Conservation (phyloP, 495 filamentous ascomycete species). For the Trichoderma erinaceum region DNA sequence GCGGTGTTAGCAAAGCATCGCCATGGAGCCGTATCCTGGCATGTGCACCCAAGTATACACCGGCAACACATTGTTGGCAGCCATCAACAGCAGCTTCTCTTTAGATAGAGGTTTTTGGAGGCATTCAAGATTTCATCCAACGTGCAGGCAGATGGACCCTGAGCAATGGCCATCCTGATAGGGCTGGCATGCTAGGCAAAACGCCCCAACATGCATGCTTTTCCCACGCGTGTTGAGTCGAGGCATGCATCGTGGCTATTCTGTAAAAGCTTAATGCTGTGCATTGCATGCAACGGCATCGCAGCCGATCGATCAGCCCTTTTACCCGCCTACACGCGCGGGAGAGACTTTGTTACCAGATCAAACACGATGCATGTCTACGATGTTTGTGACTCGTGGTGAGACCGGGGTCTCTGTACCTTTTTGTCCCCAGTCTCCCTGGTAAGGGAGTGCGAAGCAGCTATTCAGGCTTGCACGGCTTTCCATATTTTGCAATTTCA, state of each 20-base stretch:
- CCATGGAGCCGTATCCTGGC: not conserved
- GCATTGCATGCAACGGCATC: not conserved
- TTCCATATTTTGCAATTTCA: no score
- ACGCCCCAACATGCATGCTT: not conserved
- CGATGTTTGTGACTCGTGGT: not conserved
- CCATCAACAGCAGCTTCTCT: not conserved
- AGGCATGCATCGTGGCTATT: no score
- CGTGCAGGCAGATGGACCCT: not conserved
- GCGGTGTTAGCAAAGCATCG: no score
- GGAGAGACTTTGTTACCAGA: not conserved
- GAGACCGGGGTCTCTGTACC: not conserved
- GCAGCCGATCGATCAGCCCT: not conserved
- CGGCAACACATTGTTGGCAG: not conserved
- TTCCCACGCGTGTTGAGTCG: not conserved
- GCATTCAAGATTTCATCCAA: not conserved
- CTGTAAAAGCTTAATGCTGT: not conserved
- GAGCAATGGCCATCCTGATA: not conserved
- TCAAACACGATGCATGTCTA: slow-evolving; percentile 8
- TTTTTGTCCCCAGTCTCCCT: not conserved
- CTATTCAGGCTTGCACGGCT: not conserved
- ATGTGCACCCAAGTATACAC: not conserved
- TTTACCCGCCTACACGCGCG: slow-evolving; percentile 6
- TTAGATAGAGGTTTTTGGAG: not conserved
- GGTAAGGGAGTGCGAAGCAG: not conserved
- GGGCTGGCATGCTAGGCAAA: not conserved